These are phyloP conservation scores for Lasiosphaeris hirsuta DNA, from an alignment of 495 filamentous ascomycete species.

Conservation along the genomic window DNA sequence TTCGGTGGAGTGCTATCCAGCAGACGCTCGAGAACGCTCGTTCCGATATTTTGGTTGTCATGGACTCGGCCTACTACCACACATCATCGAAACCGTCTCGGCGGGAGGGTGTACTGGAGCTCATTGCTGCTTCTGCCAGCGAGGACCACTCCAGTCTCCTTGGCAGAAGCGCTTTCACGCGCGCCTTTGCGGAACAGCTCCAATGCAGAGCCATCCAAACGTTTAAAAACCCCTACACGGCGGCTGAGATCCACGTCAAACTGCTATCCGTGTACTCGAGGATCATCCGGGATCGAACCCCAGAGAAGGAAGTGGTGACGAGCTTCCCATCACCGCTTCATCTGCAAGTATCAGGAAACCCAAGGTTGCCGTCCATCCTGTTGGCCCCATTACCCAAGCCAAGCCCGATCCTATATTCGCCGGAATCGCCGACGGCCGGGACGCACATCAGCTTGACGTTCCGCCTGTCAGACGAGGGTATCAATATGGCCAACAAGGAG, in stretches of 20 bases:
- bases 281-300: conserved; percentile 41
- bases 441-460: conserved; percentile 43
- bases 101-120: conserved; percentile 42
- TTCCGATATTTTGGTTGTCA: conserved; percentile 47
- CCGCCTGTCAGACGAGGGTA: conserved; percentile 37
- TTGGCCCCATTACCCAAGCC: conserved; percentile 32
- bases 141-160: conserved; percentile 41
- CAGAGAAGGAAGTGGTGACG: conserved; percentile 37
- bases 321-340: conserved; percentile 45
- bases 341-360: conserved; percentile 43
- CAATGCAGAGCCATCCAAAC: conserved; percentile 37
- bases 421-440: conserved; percentile 28
- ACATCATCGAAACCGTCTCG: conserved; percentile 39
- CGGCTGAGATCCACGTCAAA: conserved; percentile 46
- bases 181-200: conserved; percentile 41
- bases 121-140: conserved; percentile 46
- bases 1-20: conserved; percentile 48
- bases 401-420: conserved; percentile 18
- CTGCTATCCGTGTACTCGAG: conserved; percentile 41
- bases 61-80: conserved; percentile 48
- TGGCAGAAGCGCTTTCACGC: conserved; percentile 43
- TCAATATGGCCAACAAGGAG: conserved; percentile 38
- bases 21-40: conserved; percentile 43
- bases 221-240: conserved; percentile 36
- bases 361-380: conserved; percentile 45